These are phyloP conservation scores for Pugionium cornutum DNA, from an alignment of 345 rosid species.

Conservation along the genomic window DNA sequence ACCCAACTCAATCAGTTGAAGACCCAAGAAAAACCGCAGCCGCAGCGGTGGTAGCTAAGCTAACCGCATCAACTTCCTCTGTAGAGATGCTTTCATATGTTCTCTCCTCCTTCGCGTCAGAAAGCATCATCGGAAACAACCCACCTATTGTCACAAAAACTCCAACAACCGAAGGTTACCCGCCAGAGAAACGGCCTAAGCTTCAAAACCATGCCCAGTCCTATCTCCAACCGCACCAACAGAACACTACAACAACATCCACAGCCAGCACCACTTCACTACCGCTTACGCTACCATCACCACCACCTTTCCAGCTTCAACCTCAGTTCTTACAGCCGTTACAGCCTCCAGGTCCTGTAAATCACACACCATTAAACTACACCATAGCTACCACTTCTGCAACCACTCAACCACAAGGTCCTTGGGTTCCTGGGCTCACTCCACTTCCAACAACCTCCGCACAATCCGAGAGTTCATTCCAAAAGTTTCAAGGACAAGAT, in stretches of 20 bases:
- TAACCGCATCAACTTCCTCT: conserved; percentile 90
- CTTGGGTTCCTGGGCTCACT: conserved; percentile 44
- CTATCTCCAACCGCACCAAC: conserved; percentile 49
- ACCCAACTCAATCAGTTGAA: conserved; percentile 47
- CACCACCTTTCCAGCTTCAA: conserved; percentile 52
- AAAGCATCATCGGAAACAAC: conserved; percentile 60
- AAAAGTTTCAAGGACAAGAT: conserved; percentile 66
- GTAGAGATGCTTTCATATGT: conserved; percentile 93
- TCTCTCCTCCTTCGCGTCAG: conserved; percentile 89
- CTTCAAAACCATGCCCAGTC: conserved; percentile 55
- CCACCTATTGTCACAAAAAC: conserved; percentile 30
- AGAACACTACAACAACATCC: conserved; percentile 56
- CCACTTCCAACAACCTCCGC: conserved; percentile 52
- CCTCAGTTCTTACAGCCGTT: conserved; percentile 49
- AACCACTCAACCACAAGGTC: conserved; percentile 41
- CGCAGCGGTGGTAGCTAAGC: conserved; percentile 81
- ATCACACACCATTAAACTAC: conserved; percentile 55
- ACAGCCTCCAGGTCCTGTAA: conserved; percentile 56
- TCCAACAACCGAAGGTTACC: conserved; percentile 48
- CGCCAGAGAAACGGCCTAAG: conserved; percentile 80
- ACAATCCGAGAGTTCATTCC: conserved; percentile 55
- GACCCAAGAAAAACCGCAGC: conserved; percentile 79
- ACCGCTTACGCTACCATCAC: conserved; percentile 54
- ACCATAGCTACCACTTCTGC: conserved; percentile 40
- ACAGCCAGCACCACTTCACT: conserved; percentile 56